phyloP scores from a whole-genome alignment of 1,284 basidiomycete genomes.

The Cryptococcus depauperatus region DNA sequence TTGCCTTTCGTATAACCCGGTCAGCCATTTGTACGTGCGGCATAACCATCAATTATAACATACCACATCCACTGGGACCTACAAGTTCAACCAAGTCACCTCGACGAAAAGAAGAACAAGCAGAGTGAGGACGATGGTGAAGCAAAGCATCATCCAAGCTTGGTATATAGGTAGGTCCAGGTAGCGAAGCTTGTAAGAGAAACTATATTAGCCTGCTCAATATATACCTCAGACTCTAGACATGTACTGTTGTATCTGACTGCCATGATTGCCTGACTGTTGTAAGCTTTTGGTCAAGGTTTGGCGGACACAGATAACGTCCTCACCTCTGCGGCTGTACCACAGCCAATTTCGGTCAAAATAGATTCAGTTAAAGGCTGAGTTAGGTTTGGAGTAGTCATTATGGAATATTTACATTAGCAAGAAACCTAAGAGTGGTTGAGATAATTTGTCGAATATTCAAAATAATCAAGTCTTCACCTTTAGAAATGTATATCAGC shows the following conservation, averaged over 20 bases:
- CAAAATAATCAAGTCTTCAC: background rate
- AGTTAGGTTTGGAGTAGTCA: too few relatives aligned
- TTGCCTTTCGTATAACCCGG: conserved; percentile 18
- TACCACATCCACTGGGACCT: conserved; percentile 38
- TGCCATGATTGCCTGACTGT: conserved; percentile 21
- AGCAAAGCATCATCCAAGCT: conserved; percentile 31
- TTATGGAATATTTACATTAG: background rate
- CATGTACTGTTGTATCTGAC: conserved; percentile 30
- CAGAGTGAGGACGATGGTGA: conserved; percentile 22
- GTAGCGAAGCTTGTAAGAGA: conserved; percentile 38
- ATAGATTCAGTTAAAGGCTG: too few relatives aligned
- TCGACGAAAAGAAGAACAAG: conserved; percentile 31
- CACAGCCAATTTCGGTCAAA: conserved; percentile 19
- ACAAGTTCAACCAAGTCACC: conserved; percentile 42
- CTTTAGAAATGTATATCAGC: background rate
- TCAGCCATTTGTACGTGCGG: background rate
- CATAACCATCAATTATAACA: conserved; percentile 14
- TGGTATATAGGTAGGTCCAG: conserved; percentile 38
- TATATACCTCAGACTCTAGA: background rate
- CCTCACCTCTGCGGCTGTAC: conserved; percentile 32
- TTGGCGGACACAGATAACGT: background rate
- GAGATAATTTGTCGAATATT: background rate
- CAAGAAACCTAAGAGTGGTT: background rate
- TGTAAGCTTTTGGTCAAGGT: conserved; percentile 2
- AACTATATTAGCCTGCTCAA: too few relatives aligned